Evolutionary conservation across 495 filamentous ascomycete species (phyloP).

Genomic region (Apodospora peruviana): DNA sequence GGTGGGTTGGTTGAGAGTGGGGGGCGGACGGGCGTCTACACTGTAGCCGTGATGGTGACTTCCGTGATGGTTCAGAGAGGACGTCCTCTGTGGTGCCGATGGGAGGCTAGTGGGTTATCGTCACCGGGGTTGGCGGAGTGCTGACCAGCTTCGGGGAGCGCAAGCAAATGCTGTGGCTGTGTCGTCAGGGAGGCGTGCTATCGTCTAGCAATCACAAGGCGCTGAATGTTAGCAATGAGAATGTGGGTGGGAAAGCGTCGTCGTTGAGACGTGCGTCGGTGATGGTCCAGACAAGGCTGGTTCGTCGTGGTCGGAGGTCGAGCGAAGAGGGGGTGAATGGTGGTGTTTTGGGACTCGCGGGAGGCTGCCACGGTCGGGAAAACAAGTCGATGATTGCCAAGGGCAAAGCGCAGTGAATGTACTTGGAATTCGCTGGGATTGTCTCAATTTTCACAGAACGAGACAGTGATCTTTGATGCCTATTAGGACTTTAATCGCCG

Average conservation of each 20-base stretch:
- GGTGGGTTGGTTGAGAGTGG: conserved; percentile 12
- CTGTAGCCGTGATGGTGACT: no score
- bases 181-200: conserved; percentile 11
- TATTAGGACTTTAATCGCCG: conserved; percentile 25
- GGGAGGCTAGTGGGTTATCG: conserved; percentile 22
- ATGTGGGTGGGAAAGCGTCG: conserved; percentile 9
- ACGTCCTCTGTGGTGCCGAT: conserved; percentile 9
- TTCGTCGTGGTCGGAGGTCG: conserved; percentile 8
- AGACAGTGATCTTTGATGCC: conserved; percentile 18
- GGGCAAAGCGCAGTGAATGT: conserved; percentile 15
- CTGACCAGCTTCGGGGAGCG: conserved; percentile 12
- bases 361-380: conserved; percentile 25
- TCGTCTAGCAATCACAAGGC: conserved; percentile 9
- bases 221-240: conserved; percentile 14
- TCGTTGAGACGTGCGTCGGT: conserved; percentile 12
- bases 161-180: conserved; percentile 11
- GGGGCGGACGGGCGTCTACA: conserved; percentile 16
- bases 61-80: no score
- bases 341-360: conserved; percentile 11
- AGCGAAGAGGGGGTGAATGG: conserved; percentile 2
- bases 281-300: neutral
- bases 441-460: conserved; percentile 19
- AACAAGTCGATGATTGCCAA: conserved; percentile 14
- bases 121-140: conserved; percentile 19
- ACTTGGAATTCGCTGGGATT: conserved; percentile 23